Conservation (phyloP, 257 asterid genomes). For the Solanum pinnatisectum region DNA sequence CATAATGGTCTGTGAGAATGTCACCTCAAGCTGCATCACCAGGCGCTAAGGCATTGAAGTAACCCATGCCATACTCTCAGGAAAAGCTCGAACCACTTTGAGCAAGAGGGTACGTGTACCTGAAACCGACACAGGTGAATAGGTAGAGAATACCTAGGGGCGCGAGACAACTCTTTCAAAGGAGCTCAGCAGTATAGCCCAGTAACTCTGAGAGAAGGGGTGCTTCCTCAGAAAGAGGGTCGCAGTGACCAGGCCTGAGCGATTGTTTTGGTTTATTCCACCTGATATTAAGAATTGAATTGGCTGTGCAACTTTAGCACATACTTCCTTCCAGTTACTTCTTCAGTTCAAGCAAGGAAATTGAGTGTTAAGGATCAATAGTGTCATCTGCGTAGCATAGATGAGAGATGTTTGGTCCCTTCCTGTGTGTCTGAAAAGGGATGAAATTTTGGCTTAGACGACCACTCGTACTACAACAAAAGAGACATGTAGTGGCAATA, state of each 20-base stretch:
- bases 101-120: not conserved
- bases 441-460: not conserved
- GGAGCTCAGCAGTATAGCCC: not conserved
- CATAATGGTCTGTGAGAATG: too few species aligned
- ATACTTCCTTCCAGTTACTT: not conserved
- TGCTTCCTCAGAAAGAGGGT: not conserved
- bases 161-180: not conserved
- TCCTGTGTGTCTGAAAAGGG: not conserved
- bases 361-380: not conserved
- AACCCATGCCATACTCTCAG: not conserved
- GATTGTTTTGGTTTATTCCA: not conserved
- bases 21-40: too few species aligned
- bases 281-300: not conserved
- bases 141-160: not conserved
- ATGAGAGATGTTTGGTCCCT: not conserved
- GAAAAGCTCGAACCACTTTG: not conserved
- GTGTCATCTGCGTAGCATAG: not conserved
- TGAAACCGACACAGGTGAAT: not conserved
- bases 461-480: not conserved
- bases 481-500: not conserved
- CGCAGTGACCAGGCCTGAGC: not conserved
- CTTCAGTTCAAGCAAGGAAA: not conserved
- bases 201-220: not conserved
- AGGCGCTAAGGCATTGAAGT: too few species aligned
- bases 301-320: not conserved